Conservation (phyloP, 163 green algal genomes). For the Volvox carteri region DNA sequence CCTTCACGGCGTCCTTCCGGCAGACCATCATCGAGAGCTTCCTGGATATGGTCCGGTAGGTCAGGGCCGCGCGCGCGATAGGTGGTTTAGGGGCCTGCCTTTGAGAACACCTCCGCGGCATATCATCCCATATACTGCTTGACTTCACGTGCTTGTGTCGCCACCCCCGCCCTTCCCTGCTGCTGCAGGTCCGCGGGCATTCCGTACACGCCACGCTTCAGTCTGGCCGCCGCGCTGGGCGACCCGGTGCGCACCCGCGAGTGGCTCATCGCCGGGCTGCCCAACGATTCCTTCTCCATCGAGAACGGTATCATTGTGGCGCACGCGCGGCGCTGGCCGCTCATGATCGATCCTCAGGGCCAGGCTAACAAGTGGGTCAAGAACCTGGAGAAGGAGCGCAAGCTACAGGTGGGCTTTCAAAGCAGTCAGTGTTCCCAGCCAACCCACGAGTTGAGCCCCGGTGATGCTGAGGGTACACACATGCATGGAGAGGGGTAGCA, state of each 20-base stretch:
- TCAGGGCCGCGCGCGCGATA: no score
- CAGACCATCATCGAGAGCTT: conserved; percentile 70
- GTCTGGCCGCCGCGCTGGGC: conserved; percentile 72
- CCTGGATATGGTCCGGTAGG: conserved; percentile 66
- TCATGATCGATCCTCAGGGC: conserved; percentile 85
- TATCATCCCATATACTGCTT: no score
- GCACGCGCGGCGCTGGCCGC: conserved; percentile 79
- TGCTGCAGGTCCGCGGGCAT: conserved; percentile 58
- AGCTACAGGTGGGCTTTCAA: conserved; percentile 78
- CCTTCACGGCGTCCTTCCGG: conserved; percentile 81
- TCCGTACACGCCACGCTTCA: conserved; percentile 67
- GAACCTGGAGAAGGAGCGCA: conserved; percentile 77
- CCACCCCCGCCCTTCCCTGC: background rate
- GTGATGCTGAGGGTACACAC: no score
- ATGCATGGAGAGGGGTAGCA: no score
- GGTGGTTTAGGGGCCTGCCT: no score
- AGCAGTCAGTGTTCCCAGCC: no score
- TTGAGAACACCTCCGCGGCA: no score
- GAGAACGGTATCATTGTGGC: conserved; percentile 85
- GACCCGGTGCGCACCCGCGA: conserved; percentile 79
- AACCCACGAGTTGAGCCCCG: no score
- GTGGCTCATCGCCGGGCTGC: conserved; percentile 85
- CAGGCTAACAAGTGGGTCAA: conserved; percentile 90
- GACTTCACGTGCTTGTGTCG: no score
- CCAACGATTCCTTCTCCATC: conserved; percentile 83